Evolutionary conservation across 2,329 filamentous ascomycete genomes (phyloP).

Genomic region (Calonectria naviculata): DNA sequence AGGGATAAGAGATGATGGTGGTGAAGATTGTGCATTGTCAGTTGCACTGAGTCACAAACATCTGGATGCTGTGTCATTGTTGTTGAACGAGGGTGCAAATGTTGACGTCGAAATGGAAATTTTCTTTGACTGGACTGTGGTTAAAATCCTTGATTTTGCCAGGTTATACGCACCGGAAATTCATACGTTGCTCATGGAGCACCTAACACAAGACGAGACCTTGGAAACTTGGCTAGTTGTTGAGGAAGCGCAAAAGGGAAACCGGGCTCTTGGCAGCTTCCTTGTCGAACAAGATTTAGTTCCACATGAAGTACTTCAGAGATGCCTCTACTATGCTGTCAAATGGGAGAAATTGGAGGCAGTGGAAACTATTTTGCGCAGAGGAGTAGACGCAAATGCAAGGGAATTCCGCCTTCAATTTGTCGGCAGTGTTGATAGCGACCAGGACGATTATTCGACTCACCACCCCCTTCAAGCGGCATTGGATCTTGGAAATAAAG

Average conservation of each 20-base stretch:
- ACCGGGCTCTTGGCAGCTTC: not conserved
- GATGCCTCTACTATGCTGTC: not conserved
- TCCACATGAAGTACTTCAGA: not conserved
- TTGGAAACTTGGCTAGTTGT: not conserved
- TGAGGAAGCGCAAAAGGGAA: not conserved
- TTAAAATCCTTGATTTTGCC: not conserved
- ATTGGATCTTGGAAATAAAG: too few species aligned
- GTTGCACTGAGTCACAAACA: not conserved
- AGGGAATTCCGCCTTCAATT: not conserved
- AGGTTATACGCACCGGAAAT: not conserved
- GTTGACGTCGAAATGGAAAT: not conserved
- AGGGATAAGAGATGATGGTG: fast-evolving
- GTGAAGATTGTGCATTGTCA: not conserved
- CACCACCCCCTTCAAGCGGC: not conserved
- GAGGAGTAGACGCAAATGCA: not conserved
- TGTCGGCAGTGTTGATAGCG: too few species aligned
- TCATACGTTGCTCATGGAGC: not conserved
- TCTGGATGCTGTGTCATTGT: not conserved
- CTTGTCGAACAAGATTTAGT: not conserved
- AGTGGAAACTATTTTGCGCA: not conserved
- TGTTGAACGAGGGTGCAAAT: not conserved
- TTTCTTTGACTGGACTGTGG: too few species aligned
- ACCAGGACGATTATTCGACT: too few species aligned
- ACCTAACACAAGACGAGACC: not conserved
- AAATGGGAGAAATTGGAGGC: not conserved